phyloP scores from a whole-genome alignment of 352 stramenopile species.

The Paralagenidium karlingii region DNA sequence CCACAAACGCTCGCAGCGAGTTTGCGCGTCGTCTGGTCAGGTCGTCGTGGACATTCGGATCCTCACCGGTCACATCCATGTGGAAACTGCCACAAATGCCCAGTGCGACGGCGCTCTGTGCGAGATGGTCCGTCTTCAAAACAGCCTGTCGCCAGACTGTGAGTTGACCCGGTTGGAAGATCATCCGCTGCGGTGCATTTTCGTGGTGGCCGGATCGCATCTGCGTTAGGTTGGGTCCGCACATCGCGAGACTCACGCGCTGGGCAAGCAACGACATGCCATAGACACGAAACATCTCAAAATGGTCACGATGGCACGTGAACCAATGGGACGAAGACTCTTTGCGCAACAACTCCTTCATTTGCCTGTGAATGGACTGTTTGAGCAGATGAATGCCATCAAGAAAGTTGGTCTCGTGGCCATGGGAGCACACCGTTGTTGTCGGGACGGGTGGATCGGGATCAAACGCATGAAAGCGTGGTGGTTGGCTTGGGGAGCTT shows the following conservation, averaged over 20 bases:
- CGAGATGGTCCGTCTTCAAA: conserved; percentile 46
- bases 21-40: conserved; percentile 33
- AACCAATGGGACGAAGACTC: conserved; percentile 4
- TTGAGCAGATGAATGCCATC: too few relatives aligned
- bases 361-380: too few relatives aligned
- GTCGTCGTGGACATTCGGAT: conserved; percentile 7
- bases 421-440: too few relatives aligned
- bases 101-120: conserved; percentile 21
- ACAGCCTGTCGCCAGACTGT: conserved; percentile 40
- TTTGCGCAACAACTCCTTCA: too few relatives aligned
- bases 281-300: conserved; percentile 77
- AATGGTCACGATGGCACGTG: conserved; percentile 70
- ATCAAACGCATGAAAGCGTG: too few relatives aligned
- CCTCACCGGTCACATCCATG: neutral
- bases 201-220: conserved; percentile 6
- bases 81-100: conserved; percentile 9
- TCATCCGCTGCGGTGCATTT: neutral
- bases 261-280: conserved; percentile 65
- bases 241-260: conserved; percentile 39
- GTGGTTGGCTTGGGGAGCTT: too few relatives aligned
- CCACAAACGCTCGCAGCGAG: conserved; percentile 56
- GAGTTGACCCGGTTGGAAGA: conserved; percentile 24
- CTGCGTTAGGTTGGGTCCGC: conserved; percentile 17
- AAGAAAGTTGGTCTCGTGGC: too few relatives aligned
- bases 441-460: too few relatives aligned